These are phyloP conservation scores for Allomyces macrogynus DNA, from an alignment of 192 early-diverging fungal species.

Conservation along the genomic window DNA sequence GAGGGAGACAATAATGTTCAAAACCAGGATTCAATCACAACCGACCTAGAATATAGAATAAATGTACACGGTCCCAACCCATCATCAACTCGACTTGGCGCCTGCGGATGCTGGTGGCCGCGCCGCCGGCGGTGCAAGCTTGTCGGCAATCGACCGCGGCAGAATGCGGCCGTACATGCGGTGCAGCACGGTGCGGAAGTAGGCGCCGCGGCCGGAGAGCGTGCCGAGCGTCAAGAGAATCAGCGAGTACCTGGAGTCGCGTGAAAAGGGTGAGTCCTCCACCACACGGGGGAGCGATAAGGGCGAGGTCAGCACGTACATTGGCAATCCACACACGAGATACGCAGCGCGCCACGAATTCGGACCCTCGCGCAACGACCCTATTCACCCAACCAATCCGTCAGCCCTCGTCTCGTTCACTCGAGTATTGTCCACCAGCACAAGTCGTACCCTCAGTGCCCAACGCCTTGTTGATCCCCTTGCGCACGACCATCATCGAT, in stretches of 20 bases:
- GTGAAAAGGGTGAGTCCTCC: neutral
- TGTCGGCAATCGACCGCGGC: slow-evolving; percentile 1
- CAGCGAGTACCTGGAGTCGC: slow-evolving; percentile 2
- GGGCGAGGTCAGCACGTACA: neutral
- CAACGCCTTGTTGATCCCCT: slow-evolving; percentile 4
- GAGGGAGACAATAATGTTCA: too few species aligned
- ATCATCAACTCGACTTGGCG: too few species aligned
- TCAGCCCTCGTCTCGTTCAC: too few species aligned
- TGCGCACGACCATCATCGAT: slow-evolving; percentile 8
- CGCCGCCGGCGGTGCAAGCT: neutral
- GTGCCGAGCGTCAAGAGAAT: slow-evolving; percentile 13
- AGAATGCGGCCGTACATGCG: slow-evolving; percentile 14
- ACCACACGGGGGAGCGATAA: neutral
- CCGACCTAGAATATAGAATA: too few species aligned
- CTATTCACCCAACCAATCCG: neutral
- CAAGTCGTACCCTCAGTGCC: slow-evolving; percentile 11
- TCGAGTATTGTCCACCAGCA: neutral
- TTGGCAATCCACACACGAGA: slow-evolving; percentile 9
- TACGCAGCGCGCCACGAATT: slow-evolving; percentile 10
- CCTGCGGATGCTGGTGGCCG: too few species aligned
- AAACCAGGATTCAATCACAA: too few species aligned
- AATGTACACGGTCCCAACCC: too few species aligned
- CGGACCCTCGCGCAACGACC: slow-evolving; percentile 12
- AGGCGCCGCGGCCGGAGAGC: slow-evolving; percentile 12
- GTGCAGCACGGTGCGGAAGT: slow-evolving; percentile 9